These are phyloP conservation scores for Penicillium griseofulvum DNA, from an alignment of 2,329 filamentous ascomycete genomes.

Conservation along the genomic window DNA sequence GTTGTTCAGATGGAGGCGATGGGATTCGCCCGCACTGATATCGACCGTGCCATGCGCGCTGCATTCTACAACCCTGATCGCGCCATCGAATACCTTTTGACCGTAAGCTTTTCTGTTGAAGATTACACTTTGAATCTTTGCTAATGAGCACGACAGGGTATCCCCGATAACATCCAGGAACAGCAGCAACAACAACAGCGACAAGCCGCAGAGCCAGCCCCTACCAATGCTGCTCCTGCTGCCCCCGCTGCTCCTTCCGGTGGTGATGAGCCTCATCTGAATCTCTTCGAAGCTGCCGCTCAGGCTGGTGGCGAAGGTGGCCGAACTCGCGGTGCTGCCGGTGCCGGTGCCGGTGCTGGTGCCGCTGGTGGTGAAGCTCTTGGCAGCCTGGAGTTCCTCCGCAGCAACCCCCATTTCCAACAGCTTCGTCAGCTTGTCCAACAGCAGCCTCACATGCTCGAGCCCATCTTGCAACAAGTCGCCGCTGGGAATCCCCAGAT, in stretches of 20 bases:
- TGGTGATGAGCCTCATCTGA: constrained; percentile 63
- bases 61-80: constrained; percentile 97
- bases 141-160: constrained; percentile 60
- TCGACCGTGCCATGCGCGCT: constrained; percentile 91
- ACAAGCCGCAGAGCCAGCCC: constrained; percentile 48
- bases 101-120: constrained; percentile 54
- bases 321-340: constrained; percentile 29
- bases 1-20: constrained; percentile 95
- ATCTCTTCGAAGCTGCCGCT: constrained; percentile 90
- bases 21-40: constrained; percentile 86
- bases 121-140: neutral
- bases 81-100: constrained; percentile 93
- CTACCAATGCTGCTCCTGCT: constrained; percentile 33
- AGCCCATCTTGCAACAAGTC: constrained; percentile 95
- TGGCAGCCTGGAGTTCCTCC: constrained; percentile 86
- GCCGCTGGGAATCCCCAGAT: constrained; percentile 92
- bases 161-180: constrained; percentile 78
- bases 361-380: constrained; percentile 57
- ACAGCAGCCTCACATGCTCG: constrained; percentile 96
- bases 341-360: constrained; percentile 39
- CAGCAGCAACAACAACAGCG: constrained; percentile 67
- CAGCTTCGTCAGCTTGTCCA: constrained; percentile 96
- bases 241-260: constrained; percentile 37
- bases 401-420: constrained; percentile 96
- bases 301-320: constrained; percentile 57